Percentiles rank a stretch among this genome's conserved stretches.
These are phyloP conservation scores for Cylindrotheca closterium DNA, from an alignment of 108 stramenopile genomes.

Conservation along the genomic window DNA sequence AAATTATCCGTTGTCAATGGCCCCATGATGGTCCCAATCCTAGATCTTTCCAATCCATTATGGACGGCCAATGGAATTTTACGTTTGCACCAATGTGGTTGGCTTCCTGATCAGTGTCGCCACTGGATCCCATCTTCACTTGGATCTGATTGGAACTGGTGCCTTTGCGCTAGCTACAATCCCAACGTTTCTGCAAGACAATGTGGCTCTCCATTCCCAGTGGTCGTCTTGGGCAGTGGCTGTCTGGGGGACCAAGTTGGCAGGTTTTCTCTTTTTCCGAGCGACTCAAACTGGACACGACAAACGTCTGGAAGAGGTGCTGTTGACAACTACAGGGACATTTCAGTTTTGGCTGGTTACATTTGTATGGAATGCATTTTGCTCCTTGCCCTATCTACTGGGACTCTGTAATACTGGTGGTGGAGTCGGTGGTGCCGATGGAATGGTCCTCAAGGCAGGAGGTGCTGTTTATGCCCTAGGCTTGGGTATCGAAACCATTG, in stretches of 20 bases:
- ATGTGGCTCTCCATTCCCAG: slow-evolving; percentile 18
- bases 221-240: slow-evolving; percentile 47
- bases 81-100: slow-evolving; percentile 15
- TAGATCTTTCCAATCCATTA: slow-evolving; percentile 22
- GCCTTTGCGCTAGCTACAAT: slow-evolving; percentile 66
- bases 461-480: slow-evolving; percentile 42
- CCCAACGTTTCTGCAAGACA: slow-evolving; percentile 6
- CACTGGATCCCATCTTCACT: slow-evolving; percentile 53
- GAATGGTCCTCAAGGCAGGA: slow-evolving; percentile 29
- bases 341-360: slow-evolving; percentile 77
- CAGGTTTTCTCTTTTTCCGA: slow-evolving; percentile 68
- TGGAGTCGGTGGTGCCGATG: slow-evolving; percentile 2
- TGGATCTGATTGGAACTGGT: slow-evolving; percentile 82
- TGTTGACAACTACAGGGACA: slow-evolving; percentile 43
- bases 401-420: slow-evolving; percentile 24
- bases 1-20: neutral
- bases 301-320: slow-evolving; percentile 46
- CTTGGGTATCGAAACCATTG: slow-evolving; percentile 55
- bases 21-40: neutral
- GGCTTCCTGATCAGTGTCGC: slow-evolving; percentile 39
- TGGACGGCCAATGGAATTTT: slow-evolving; percentile 24
- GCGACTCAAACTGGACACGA: slow-evolving; percentile 55
- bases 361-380: slow-evolving; percentile 64
- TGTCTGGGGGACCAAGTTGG: slow-evolving; percentile 66
- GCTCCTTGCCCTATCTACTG: slow-evolving; percentile 67